Conservation (phyloP, 495 filamentous ascomycete species). For the Paragyromitra xinjiangensis region DNA sequence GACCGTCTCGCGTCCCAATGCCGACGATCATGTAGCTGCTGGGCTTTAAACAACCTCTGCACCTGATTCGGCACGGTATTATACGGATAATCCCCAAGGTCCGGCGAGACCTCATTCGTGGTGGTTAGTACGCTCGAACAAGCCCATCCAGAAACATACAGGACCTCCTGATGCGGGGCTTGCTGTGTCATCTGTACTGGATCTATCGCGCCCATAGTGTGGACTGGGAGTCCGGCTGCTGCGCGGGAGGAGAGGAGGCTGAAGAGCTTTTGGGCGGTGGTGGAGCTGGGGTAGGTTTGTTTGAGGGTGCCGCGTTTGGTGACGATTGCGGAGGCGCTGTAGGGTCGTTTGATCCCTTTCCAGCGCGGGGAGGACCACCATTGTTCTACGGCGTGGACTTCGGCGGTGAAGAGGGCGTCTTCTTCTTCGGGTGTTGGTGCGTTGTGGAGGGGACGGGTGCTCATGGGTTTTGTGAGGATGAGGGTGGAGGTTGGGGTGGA, state of each 20-base stretch:
- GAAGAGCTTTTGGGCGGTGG: slow-evolving; percentile 95
- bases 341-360: slow-evolving; percentile 88
- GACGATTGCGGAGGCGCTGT: slow-evolving; percentile 88
- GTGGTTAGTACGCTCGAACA: slow-evolving; percentile 90
- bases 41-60: slow-evolving; percentile 92
- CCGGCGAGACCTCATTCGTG: slow-evolving; percentile 95
- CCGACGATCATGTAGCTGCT: slow-evolving; percentile 94
- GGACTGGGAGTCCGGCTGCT: slow-evolving; percentile 81
- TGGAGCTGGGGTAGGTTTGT: slow-evolving; percentile 86
- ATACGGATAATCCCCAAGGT: slow-evolving; percentile 98
- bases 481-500: slow-evolving; percentile 19
- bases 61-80: slow-evolving; percentile 99
- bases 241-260: slow-evolving; percentile 80
- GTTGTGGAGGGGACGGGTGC: slow-evolving; percentile 41
- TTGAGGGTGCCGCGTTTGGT: slow-evolving; percentile 87
- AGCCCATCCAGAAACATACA: slow-evolving; percentile 97
- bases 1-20: slow-evolving; percentile 86
- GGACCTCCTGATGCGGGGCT: slow-evolving; percentile 90
- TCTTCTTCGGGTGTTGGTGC: slow-evolving; percentile 66
- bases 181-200: slow-evolving; percentile 99
- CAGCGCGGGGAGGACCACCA: slow-evolving; percentile 90
- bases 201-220: slow-evolving; percentile 97
- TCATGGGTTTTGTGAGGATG: slow-evolving; percentile 27
- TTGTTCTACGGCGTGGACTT: slow-evolving; percentile 80
- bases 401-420: slow-evolving; percentile 78